These are phyloP conservation scores for Pyracantha coccinea DNA, from an alignment of 331 rosid species.

Conservation along the genomic window DNA sequence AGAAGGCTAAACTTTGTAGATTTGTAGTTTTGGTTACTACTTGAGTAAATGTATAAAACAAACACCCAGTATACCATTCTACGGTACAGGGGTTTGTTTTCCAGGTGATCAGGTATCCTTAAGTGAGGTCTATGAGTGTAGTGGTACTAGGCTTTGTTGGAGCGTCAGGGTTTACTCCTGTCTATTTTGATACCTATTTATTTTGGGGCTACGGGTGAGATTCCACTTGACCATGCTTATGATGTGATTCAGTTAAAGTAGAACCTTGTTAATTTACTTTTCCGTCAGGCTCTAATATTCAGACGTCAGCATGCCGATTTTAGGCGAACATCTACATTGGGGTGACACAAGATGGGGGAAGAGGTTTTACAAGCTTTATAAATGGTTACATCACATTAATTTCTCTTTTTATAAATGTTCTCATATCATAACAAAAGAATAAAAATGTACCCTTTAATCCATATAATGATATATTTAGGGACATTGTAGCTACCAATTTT, in stretches of 20 bases:
- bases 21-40: neutral
- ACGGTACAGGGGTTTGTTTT: neutral
- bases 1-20: neutral
- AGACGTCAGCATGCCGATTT: neutral
- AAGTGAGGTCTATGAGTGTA: neutral
- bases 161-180: neutral
- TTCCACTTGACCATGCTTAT: neutral
- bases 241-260: neutral
- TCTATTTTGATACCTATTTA: neutral
- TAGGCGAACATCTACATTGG: neutral
- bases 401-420: neutral
- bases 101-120: neutral
- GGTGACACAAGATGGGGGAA: neutral
- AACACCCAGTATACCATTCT: neutral
- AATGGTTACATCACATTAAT: neutral
- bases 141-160: neutral
- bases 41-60: neutral
- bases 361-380: neutral
- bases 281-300: neutral
- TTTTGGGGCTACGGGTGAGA: neutral
- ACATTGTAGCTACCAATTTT: neutral
- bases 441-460: neutral
- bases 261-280: neutral
- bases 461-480: neutral
- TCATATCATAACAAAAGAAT: neutral